These are phyloP conservation scores for Salix viminalis DNA, from an alignment of 345 rosid genomes.

Conservation along the genomic window DNA sequence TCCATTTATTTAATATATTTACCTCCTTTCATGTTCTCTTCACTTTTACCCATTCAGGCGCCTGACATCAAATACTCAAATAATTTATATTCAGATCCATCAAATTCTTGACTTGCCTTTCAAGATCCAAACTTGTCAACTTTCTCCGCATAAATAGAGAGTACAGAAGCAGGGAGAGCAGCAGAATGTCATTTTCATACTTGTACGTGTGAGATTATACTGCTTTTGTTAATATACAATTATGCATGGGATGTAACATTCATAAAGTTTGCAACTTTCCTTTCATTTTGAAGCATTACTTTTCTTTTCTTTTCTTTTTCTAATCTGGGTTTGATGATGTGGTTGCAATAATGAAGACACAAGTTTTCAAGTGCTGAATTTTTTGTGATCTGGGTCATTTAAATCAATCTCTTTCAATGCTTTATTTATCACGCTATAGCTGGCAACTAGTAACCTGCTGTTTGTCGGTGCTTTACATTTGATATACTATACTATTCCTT, in stretches of 20 bases:
- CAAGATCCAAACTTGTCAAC: neutral
- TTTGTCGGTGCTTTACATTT: constrained; percentile 1
- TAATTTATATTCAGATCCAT: neutral
- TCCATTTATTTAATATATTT: neutral
- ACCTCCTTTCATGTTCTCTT: neutral
- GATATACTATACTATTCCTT: too few relatives aligned
- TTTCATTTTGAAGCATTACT: neutral
- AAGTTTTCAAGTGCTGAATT: neutral
- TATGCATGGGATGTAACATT: neutral
- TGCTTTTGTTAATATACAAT: neutral
- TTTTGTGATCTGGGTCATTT: neutral
- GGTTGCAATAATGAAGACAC: neutral
- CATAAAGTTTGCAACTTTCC: neutral
- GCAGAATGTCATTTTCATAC: neutral
- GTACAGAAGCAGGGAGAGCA: neutral
- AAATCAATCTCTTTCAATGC: neutral
- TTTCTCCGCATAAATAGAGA: neutral
- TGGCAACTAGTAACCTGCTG: neutral
- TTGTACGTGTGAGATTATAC: neutral
- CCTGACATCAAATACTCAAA: neutral
- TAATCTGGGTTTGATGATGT: neutral
- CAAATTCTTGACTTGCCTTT: neutral
- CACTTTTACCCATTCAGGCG: neutral
- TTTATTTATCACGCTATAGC: neutral
- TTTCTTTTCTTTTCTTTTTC: too few relatives aligned